Conservation (phyloP, 2,329 filamentous ascomycete genomes). For the Hymenoscyphus fraxineus region DNA sequence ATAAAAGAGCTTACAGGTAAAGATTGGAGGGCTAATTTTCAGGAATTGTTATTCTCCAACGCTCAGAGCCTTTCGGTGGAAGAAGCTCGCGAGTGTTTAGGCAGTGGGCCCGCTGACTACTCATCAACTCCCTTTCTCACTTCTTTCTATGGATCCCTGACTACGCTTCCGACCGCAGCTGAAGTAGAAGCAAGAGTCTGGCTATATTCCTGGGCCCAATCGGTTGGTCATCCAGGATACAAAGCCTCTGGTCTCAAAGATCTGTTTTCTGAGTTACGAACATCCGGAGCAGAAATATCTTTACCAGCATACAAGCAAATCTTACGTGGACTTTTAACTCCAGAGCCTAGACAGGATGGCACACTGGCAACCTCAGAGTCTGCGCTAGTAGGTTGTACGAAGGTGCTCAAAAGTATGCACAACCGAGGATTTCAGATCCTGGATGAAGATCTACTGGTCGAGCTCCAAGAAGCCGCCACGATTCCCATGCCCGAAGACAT, state of each 20-base stretch:
- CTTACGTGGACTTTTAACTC: slow-evolving; percentile 37
- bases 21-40: slow-evolving; percentile 23
- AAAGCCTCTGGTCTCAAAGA: slow-evolving; percentile 34
- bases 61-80: slow-evolving; percentile 34
- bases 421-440: slow-evolving; percentile 40
- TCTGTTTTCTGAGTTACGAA: slow-evolving; percentile 36
- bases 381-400: slow-evolving; percentile 35
- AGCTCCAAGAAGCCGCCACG: slow-evolving; percentile 26
- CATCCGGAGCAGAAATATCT: slow-evolving; percentile 36
- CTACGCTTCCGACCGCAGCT: slow-evolving; percentile 30
- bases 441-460: slow-evolving; percentile 32
- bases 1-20: slow-evolving; percentile 19
- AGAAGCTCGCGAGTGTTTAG: slow-evolving; percentile 36
- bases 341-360: slow-evolving; percentile 25
- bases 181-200: slow-evolving; percentile 36
- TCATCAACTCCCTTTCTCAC: slow-evolving; percentile 41
- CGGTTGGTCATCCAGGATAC: slow-evolving; percentile 39
- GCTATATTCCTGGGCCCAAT: slow-evolving; percentile 38
- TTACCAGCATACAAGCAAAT: slow-evolving; percentile 36
- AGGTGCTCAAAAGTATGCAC: slow-evolving; percentile 41
- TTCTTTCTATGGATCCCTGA: slow-evolving; percentile 37
- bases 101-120: slow-evolving; percentile 36
- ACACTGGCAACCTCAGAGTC: slow-evolving; percentile 16
- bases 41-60: slow-evolving; percentile 20
- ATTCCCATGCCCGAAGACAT: slow-evolving; percentile 2